Evolutionary conservation across 2,329 filamentous ascomycete species (phyloP), one percentile per base, ranked within the genome.

Genomic region (Plenodomus biglobosus): DNA sequence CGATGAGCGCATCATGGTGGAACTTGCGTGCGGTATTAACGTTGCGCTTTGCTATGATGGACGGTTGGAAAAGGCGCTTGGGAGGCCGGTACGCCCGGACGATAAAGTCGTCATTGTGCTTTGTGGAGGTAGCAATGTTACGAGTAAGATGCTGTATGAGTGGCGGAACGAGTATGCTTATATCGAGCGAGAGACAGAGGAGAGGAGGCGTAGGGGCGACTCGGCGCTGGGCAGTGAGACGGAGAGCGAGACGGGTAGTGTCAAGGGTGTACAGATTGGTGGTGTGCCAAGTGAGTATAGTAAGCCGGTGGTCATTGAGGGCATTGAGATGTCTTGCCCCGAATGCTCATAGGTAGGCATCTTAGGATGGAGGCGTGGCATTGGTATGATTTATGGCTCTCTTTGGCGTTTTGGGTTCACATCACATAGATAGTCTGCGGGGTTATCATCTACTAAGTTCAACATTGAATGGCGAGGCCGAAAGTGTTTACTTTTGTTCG

Each of bases 101-200:
- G 87, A 84, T 67, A 89, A 88, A 56, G 81, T 96, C 5, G 90
- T 96, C 1, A 76, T 96, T 44, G 79, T 95, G 19, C 84, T 96
- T 6, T 97, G 92, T 65, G 92, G 92, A 1, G 80, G 78, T 13
- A 79, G 73, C 42, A 79, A 79, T 60, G 73, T 82, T 24, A 78
- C 72, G 1, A 70, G 78, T 2, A 74, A 77, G 41, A 79, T 79
- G 73, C 64, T 83, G 46, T 73, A 71, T 22, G 72, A 74, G 43
- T 82, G 78, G 72, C 73, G 75, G 52, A 49, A 69, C 43, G 70
- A 75, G 61, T 74, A 75, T 49, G 61, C 58, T 32, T 56, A 58
- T 13, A 49, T 58, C 38, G 56, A 59, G 21, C 52, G 53, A 32
- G 57, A 64, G 55, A 51, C 46, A 0, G 50, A 56, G 40, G 44